Conservation (phyloP, 73 alveolate species). For the Breviolum minutum region DNA sequence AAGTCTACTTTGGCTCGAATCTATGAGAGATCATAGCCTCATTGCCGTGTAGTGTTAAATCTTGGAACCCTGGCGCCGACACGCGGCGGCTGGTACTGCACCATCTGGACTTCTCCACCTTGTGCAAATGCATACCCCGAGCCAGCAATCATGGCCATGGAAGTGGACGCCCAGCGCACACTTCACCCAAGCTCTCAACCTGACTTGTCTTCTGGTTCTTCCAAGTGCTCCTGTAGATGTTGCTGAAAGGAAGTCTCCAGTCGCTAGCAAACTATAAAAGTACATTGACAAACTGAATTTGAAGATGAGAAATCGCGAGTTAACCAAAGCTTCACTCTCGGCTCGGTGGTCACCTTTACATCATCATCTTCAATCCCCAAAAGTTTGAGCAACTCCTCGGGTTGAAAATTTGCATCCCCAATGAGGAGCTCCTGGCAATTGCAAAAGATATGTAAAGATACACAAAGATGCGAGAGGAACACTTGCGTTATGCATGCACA, state of each 20-base stretch:
- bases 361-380: background rate
- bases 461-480: background rate
- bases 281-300: no score
- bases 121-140: no score
- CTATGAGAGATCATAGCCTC: background rate
- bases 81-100: slow-evolving; percentile 39
- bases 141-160: no score
- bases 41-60: background rate
- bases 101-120: background rate
- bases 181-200: background rate
- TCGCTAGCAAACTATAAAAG: background rate
- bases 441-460: background rate
- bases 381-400: background rate
- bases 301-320: no score
- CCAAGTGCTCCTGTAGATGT: background rate
- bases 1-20: background rate
- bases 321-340: background rate
- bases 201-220: background rate
- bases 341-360: background rate
- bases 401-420: background rate
- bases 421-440: slow-evolving; percentile 16
- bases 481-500: background rate
- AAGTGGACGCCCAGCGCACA: no score
- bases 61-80: slow-evolving; percentile 22
- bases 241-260: background rate